Base-by-base conservation (phyloP, 2,329 filamentous ascomycete genomes). In the Hyphodiscus sp. region DNA sequence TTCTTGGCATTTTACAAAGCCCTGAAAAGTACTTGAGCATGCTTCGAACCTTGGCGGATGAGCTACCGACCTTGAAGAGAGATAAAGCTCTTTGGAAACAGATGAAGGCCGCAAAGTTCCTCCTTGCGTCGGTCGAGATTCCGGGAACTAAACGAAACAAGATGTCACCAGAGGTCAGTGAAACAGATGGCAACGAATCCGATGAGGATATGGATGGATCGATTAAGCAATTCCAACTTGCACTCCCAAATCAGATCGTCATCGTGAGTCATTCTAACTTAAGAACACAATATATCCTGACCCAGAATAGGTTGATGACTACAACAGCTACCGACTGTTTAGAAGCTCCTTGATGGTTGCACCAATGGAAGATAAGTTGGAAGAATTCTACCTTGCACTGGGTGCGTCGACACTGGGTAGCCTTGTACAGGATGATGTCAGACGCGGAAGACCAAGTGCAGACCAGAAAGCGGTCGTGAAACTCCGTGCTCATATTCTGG, bases 261-360 rank as follows among this genome's bases (percentile, higher is more conserved):
- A 80, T 95, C 52, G 75, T 63, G 58, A 58, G 60, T 60, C 20
- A 7, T 23, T 45, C 13, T 5, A 33, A 19, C 18, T 20, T 11
- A 1, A 30, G 10, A 20, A 15, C 16, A 13, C 11, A 38, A 38
- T 38, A 6, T 29, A 20, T 33, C 20, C 6, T 61, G 50, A 61
- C 26, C 1, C 19, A 13, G 26, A n/a, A 2, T 41, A 64, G 57
- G 58, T 91, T 11, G 90, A 96, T 66, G 92, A 97, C 64, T 91
- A 94, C 63, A 87, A 89, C 63, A 91, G 87, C 64, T 96, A 92
- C 68, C 85, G 86, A 33, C 76, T 94, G 1, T 99, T 99, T 76
- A 92, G 91, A 66, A 82, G 90, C 50, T 82, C 83, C 58, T 76
- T 99, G 29, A 78, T 95, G 26, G 91, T 87, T 56, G 91, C 91